These are phyloP conservation scores for Phaeosphaeria sp. DNA, from an alignment of 2,329 filamentous ascomycete species.

Conservation along the genomic window DNA sequence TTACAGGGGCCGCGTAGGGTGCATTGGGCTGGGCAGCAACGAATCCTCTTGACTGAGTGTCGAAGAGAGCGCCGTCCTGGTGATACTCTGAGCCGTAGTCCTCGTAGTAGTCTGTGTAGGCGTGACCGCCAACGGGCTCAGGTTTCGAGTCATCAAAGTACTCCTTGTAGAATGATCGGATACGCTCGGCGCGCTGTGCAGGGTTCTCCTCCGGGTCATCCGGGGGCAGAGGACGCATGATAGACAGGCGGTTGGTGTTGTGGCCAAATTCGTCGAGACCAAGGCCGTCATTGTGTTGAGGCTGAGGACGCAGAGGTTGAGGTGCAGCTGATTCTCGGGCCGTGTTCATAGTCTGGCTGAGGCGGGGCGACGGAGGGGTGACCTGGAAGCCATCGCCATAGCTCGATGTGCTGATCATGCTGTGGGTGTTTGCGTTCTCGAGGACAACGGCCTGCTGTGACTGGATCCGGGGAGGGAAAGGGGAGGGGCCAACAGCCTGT, in stretches of 20 bases:
- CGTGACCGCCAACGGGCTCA: constrained; percentile 41
- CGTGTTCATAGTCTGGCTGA: constrained; percentile 20
- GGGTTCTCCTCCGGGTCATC: constrained; percentile 88
- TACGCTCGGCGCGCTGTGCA: constrained; percentile 92
- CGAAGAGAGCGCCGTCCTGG: constrained; percentile 63
- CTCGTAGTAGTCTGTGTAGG: constrained; percentile 68
- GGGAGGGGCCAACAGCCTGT: constrained; percentile 27
- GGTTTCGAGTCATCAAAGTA: constrained; percentile 89
- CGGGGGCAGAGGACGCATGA: constrained; percentile 83
- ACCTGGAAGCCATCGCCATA: constrained; percentile 63
- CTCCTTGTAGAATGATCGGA: constrained; percentile 98
- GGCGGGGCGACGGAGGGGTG: constrained; percentile 51
- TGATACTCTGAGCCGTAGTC: constrained; percentile 76
- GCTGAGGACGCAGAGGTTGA: constrained; percentile 35
- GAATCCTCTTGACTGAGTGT: constrained; percentile 68
- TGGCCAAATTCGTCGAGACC: constrained; percentile 38
- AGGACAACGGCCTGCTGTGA: constrained; percentile 46
- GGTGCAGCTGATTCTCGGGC: constrained; percentile 33
- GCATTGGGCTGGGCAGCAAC: constrained; percentile 57
- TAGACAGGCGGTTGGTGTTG: constrained; percentile 60
- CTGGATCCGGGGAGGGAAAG: constrained; percentile 34
- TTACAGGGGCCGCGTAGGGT: constrained; percentile 83
- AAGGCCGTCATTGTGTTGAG: constrained; percentile 26
- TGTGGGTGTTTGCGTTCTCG: constrained; percentile 41
- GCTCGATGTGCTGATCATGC: constrained; percentile 58